phyloP scores from a whole-genome alignment of 306 rosid species.

The Dicorynia guianensis region DNA sequence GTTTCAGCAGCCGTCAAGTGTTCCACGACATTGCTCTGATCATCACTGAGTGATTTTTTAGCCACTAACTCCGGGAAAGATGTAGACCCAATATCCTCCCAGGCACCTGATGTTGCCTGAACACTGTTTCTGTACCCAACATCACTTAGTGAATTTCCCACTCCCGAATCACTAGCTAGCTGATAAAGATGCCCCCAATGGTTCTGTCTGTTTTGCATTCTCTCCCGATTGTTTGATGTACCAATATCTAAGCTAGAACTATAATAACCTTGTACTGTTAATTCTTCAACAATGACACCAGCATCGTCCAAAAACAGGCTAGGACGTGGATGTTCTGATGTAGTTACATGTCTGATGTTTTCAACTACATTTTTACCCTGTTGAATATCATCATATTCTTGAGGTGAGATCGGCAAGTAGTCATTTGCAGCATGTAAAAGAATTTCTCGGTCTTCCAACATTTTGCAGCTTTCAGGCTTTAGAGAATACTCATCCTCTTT shows the following conservation, averaged over 20 bases:
- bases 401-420: constrained; percentile 41
- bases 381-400: constrained; percentile 49
- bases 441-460: constrained; percentile 57
- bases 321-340: constrained; percentile 51
- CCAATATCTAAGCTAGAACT: constrained; percentile 71
- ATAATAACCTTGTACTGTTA: constrained; percentile 60
- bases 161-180: constrained; percentile 67
- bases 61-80: constrained; percentile 57
- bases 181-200: constrained; percentile 77
- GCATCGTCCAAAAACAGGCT: constrained; percentile 47
- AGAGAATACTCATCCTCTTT: constrained; percentile 58
- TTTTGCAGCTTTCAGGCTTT: constrained; percentile 41
- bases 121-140: constrained; percentile 52
- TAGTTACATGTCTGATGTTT: constrained; percentile 39
- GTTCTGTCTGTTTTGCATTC: constrained; percentile 54
- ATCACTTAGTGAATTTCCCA: constrained; percentile 58
- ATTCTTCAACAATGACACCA: constrained; percentile 65
- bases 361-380: constrained; percentile 53
- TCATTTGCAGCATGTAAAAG: constrained; percentile 47
- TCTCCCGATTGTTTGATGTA: constrained; percentile 60
- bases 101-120: constrained; percentile 52
- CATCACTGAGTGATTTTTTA: constrained; percentile 57
- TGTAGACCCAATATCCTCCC: constrained; percentile 59
- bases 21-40: constrained; percentile 57
- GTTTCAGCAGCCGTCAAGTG: constrained; percentile 55